Base-by-base conservation (phyloP, 75 land plant genomes). In the Picea sitchensis region DNA sequence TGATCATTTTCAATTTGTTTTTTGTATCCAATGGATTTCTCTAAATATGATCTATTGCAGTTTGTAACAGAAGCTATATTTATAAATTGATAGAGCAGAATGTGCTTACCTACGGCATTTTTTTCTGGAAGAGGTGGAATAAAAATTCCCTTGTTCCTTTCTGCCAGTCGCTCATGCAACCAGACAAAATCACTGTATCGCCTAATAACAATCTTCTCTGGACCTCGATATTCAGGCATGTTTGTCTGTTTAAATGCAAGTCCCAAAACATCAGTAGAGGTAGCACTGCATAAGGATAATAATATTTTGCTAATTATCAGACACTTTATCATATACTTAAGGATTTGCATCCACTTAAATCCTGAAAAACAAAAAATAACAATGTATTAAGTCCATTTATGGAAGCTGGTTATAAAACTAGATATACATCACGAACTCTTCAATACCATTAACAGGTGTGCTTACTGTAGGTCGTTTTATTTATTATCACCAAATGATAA, bases 121-220 rank as follows among this genome's bases (percentile, higher is more conserved):
- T 96, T 96, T 88, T 94, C 97, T 32, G 99, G 99, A 76, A 94
- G 90, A 72, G 99, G 90, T 75, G 99, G 99, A 62, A 96, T 88
- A 76, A 96, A 88, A 47, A 94, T 83, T 15, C 99, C 99, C 81
- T 96, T 96, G 82, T 87, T 91, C 82, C 84, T 91, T 77, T 96
- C 98, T 77, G 84, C 83, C 71, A 96, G 84, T 17, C 89, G 87
- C 77, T 96, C 99, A 73, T 88, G 92, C 58, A 96, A 81, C 99
- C 99, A 96, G 23, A 92, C 97, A 85, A 96, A 96, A 81, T 96
- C 97, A 83, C 88, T 96, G 77, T 89, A 96, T 58, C 99, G 86
- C 14, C 97, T 85, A 26, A 96, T 96, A 13, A 96, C 97, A 78
- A 92, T 90, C 84, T 94, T 94, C 80, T 96, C 99, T 77, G 87